These are phyloP conservation scores for Leucocoprinus leucothites DNA, from an alignment of 768 basidiomycete genomes.

Conservation along the genomic window DNA sequence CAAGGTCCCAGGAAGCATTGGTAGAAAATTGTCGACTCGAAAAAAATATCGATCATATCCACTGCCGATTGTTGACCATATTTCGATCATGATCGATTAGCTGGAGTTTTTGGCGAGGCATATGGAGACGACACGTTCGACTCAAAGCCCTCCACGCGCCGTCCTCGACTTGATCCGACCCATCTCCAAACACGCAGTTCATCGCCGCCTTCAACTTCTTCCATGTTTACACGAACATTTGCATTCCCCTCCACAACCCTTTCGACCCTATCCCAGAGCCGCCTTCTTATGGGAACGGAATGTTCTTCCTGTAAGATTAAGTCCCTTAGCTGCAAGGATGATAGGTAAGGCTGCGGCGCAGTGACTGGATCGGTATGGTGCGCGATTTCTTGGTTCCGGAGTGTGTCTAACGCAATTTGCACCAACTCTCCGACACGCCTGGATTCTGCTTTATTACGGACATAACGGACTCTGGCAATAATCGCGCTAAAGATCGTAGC, in stretches of 20 bases:
- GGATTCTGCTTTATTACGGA: constrained; percentile 53
- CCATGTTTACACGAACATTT: constrained; percentile 82
- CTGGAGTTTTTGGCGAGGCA: constrained; percentile 1
- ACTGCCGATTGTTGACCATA: not conserved
- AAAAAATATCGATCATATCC: not conserved
- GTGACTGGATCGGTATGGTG: constrained; percentile 81
- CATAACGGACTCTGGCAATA: constrained; percentile 38
- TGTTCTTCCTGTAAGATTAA: constrained; percentile 79
- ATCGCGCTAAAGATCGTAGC: constrained; percentile 25
- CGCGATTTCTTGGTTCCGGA: constrained; percentile 79
- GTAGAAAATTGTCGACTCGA: not conserved
- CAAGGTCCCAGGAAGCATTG: not conserved
- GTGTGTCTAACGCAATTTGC: constrained; percentile 72
- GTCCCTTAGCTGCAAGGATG: constrained; percentile 86
- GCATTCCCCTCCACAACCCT: constrained; percentile 85
- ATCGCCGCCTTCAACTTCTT: constrained; percentile 83
- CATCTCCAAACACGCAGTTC: constrained; percentile 90
- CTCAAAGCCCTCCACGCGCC: constrained; percentile 20
- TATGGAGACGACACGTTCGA: constrained; percentile 4
- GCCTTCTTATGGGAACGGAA: constrained; percentile 59
- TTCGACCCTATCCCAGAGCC: constrained; percentile 83
- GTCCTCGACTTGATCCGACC: constrained; percentile 52
- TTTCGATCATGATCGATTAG: constrained; percentile 4
- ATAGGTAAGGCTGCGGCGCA: constrained; percentile 72
- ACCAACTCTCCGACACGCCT: constrained; percentile 72